Conservation (phyloP, 768 basidiomycete genomes). For the Lactarius trivialis region DNA sequence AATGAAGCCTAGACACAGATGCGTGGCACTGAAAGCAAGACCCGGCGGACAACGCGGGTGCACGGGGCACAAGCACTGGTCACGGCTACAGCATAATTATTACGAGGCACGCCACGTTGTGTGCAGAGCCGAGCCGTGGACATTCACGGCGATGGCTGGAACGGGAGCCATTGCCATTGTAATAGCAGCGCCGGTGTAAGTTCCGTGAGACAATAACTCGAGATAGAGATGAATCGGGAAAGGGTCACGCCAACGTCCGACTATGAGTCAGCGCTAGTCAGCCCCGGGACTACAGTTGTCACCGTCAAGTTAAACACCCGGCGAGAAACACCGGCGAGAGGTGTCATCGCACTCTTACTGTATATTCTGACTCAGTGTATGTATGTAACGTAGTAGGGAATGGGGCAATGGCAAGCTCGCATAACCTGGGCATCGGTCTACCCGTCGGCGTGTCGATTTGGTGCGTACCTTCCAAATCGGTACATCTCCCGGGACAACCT, state of each 20-base stretch:
- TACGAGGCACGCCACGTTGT: neutral
- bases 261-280: constrained; percentile 5
- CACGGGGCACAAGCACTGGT: neutral
- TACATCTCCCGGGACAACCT: neutral
- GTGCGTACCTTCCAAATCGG: neutral
- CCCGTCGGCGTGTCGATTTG: neutral
- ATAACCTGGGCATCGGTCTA: neutral
- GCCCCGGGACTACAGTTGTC: neutral
- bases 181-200: neutral
- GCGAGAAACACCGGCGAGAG: too few species aligned
- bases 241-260: neutral
- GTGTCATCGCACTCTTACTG: neutral
- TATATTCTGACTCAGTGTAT: neutral
- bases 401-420: neutral
- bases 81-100: neutral
- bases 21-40: neutral
- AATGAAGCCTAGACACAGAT: neutral
- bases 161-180: too few species aligned
- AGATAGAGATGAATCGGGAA: constrained; percentile 3
- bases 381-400: neutral
- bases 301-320: neutral
- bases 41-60: neutral
- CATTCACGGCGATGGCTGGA: neutral
- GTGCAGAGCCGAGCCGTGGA: neutral
- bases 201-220: constrained; percentile 6